A percentile compares a stretch with the other conserved stretches of the same genome.
Conservation (phyloP, 225 moss, liverwort and hornwort genomes). For the Pleurozium schreberi region DNA sequence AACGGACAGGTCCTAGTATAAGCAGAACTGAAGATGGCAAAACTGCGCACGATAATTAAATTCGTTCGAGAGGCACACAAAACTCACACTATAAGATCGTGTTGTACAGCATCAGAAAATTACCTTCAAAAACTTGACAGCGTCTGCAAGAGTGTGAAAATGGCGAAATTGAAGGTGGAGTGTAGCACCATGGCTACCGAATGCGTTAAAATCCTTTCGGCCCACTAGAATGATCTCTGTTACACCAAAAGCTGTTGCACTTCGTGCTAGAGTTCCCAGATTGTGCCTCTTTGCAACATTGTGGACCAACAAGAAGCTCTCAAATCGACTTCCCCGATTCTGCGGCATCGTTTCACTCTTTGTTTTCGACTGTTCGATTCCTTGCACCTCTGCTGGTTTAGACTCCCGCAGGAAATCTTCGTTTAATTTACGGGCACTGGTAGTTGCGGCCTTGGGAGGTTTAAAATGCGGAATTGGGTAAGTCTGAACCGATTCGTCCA, state of each 20-base stretch:
- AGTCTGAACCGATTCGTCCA: conserved; percentile 8
- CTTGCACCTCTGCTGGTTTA: neutral
- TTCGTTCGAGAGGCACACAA: neutral
- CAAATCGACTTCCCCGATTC: conserved; percentile 2
- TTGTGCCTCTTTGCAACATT: conserved; percentile 96
- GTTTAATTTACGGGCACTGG: neutral
- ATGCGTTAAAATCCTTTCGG: conserved; percentile 94
- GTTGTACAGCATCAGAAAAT: conserved; percentile 3
- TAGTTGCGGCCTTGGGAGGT: conserved; percentile 11
- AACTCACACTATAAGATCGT: neutral
- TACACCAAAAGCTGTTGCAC: conserved; percentile 92
- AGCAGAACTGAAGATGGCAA: neutral
- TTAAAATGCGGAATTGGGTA: conserved; percentile 11
- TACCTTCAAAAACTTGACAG: conserved; percentile 81
- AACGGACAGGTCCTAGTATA: neutral
- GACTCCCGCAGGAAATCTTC: neutral
- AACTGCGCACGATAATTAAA: neutral
- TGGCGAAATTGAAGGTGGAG: conserved; percentile 89
- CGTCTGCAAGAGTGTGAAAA: conserved; percentile 68
- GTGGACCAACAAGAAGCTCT: conserved; percentile 77
- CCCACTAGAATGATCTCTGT: conserved; percentile 85
- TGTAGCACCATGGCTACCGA: conserved; percentile 97
- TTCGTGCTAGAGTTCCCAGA: conserved; percentile 89
- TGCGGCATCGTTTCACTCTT: neutral
- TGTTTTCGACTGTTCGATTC: neutral